Evolutionary conservation across 495 filamentous ascomycete genomes (phyloP).

Genomic region (Friedmanniomyces simplex): DNA sequence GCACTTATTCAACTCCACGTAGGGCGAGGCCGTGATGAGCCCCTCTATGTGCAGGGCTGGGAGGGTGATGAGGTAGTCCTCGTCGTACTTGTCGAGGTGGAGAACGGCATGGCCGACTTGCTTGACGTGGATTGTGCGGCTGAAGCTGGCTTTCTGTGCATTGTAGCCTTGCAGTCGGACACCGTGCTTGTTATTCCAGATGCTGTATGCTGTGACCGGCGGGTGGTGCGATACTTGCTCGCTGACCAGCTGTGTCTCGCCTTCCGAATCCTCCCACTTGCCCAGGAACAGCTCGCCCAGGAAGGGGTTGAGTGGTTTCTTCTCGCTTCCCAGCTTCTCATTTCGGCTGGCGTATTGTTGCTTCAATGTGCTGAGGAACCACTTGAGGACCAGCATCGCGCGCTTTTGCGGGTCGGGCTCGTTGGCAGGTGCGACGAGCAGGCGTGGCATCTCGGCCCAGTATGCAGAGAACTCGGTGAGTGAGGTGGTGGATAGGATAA

Average conservation of each 20-base stretch:
- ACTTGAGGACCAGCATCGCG: slow-evolving; percentile 80
- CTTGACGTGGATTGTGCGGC: slow-evolving; percentile 85
- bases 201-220: slow-evolving; percentile 90
- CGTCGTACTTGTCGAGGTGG: slow-evolving; percentile 56
- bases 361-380: slow-evolving; percentile 93
- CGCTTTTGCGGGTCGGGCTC: slow-evolving; percentile 77
- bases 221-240: slow-evolving; percentile 92
- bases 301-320: slow-evolving; percentile 78
- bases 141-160: slow-evolving; percentile 90
- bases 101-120: slow-evolving; percentile 92
- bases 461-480: slow-evolving; percentile 92
- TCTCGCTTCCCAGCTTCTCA: slow-evolving; percentile 72
- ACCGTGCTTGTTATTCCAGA: slow-evolving; percentile 73
- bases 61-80: slow-evolving; percentile 83
- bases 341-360: slow-evolving; percentile 87
- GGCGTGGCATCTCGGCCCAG: slow-evolving; percentile 85
- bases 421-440: slow-evolving; percentile 76
- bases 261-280: slow-evolving; percentile 68
- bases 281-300: slow-evolving; percentile 81
- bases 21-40: slow-evolving; percentile 80
- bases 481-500: slow-evolving; percentile 86
- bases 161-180: slow-evolving; percentile 90
- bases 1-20: slow-evolving; percentile 74
- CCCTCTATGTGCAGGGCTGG: slow-evolving; percentile 90
- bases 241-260: slow-evolving; percentile 52